Conservation (phyloP, 2,329 filamentous ascomycete species). For the Boeremia lycopersici region DNA sequence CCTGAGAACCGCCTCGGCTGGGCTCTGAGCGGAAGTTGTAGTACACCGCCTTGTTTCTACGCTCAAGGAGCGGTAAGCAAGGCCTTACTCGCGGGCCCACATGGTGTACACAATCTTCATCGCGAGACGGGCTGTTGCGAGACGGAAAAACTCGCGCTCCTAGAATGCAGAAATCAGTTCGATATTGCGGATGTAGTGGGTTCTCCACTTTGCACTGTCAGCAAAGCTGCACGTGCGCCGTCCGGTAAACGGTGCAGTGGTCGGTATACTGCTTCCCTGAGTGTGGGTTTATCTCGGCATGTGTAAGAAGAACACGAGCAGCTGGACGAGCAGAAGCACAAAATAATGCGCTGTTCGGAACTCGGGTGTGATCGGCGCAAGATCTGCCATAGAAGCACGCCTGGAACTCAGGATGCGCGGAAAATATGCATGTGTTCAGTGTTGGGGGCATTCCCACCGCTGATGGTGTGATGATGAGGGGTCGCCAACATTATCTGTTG, state of each 20-base stretch:
- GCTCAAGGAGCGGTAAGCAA: constrained; percentile 18
- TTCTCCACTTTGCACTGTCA: neutral
- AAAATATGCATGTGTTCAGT: constrained; percentile 24
- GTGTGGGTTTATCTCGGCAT: neutral
- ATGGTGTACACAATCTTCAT: constrained; percentile 7
- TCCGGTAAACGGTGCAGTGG: neutral
- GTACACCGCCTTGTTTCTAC: constrained; percentile 9
- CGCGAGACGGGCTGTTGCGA: neutral
- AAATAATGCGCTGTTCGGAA: constrained; percentile 6
- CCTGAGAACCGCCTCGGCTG: neutral
- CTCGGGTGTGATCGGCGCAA: constrained; percentile 30
- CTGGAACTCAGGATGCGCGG: constrained; percentile 27
- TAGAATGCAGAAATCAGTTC: neutral
- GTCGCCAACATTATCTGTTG: constrained; percentile 11
- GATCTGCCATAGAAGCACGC: constrained; percentile 33
- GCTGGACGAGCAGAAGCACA: neutral
- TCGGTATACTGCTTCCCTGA: neutral
- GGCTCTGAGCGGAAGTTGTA: neutral
- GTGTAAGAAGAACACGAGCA: neutral
- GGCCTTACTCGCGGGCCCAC: constrained; percentile 2
- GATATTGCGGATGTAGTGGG: neutral
- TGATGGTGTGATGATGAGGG: constrained; percentile 32
- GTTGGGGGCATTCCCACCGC: constrained; percentile 1
- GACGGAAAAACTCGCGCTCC: constrained; percentile 7
- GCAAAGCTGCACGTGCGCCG: constrained; percentile 1